Percentiles rank a stretch among this genome's conserved stretches.
phyloP scores from a whole-genome alignment of 306 rosid genomes.

The Senna tora region DNA sequence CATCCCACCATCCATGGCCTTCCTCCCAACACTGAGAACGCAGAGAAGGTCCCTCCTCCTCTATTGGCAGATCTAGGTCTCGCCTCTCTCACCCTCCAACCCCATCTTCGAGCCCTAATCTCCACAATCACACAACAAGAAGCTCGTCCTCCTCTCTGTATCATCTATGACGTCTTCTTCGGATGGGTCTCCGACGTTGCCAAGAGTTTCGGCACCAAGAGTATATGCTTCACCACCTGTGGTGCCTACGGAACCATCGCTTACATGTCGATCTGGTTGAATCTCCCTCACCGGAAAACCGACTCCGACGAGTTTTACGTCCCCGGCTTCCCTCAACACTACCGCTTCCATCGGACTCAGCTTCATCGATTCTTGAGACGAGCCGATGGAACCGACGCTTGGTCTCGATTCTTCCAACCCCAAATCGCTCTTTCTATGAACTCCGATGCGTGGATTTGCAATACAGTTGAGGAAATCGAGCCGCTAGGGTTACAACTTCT shows the following conservation, averaged over 20 bases:
- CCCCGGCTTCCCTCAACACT: slow-evolving; percentile 66
- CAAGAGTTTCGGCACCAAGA: slow-evolving; percentile 42
- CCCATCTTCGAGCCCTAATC: slow-evolving; percentile 49
- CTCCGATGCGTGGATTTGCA: slow-evolving; percentile 72
- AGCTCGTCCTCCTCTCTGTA: slow-evolving; percentile 49
- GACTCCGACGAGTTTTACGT: slow-evolving; percentile 51
- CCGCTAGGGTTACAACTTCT: slow-evolving; percentile 57
- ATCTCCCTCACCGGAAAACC: slow-evolving; percentile 60
- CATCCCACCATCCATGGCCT: slow-evolving; percentile 45
- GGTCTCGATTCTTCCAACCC: slow-evolving; percentile 56
- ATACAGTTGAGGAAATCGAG: slow-evolving; percentile 69
- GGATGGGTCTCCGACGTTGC: slow-evolving; percentile 68
- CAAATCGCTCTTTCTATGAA: slow-evolving; percentile 39
- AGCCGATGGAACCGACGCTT: slow-evolving; percentile 64
- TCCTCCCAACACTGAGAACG: slow-evolving; percentile 63
- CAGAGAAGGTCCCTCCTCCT: slow-evolving; percentile 54
- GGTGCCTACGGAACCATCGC: slow-evolving; percentile 79
- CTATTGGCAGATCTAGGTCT: slow-evolving; percentile 25
- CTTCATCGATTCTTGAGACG: slow-evolving; percentile 43
- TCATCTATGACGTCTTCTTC: slow-evolving; percentile 56
- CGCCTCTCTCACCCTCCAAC: slow-evolving; percentile 50
- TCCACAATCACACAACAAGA: slow-evolving; percentile 41
- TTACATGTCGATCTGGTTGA: slow-evolving; percentile 61
- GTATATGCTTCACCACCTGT: slow-evolving; percentile 56
- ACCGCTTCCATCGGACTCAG: slow-evolving; percentile 53